Conservation (phyloP, 768 basidiomycete species). For the Lactifluus rugatus region DNA sequence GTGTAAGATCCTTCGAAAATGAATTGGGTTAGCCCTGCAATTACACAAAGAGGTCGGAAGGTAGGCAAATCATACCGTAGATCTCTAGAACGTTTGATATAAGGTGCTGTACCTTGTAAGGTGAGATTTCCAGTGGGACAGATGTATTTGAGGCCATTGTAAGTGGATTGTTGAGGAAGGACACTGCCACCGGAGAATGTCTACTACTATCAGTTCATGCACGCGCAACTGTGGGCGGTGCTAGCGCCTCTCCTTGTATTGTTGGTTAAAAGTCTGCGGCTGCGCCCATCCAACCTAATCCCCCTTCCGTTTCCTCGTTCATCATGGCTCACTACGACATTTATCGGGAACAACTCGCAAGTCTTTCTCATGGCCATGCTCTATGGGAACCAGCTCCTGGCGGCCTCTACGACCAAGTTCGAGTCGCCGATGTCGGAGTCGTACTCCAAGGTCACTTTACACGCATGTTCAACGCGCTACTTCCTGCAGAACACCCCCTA, state of each 20-base stretch:
- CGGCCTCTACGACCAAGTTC: conserved; percentile 17
- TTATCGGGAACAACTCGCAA: conserved; percentile 15
- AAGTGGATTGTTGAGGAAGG: too few species aligned
- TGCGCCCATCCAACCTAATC: background rate
- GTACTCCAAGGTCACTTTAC: conserved; percentile 17
- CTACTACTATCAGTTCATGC: too few species aligned
- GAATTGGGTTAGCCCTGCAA: background rate
- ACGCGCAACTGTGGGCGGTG: background rate
- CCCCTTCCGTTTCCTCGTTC: background rate
- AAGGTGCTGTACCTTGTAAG: conserved; percentile 47
- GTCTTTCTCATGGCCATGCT: conserved; percentile 11
- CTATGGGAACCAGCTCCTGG: conserved; percentile 19
- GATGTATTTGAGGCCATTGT: conserved; percentile 33
- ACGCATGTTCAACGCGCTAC: conserved; percentile 18
- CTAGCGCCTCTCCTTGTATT: background rate
- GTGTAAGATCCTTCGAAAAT: too few species aligned
- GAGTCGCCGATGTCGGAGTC: conserved; percentile 20
- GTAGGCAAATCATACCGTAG: conserved; percentile 18
- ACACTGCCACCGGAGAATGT: background rate
- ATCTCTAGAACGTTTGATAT: conserved; percentile 29
- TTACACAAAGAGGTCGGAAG: conserved; percentile 1
- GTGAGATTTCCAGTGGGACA: conserved; percentile 44
- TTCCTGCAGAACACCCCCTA: background rate
- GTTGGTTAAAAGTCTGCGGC: background rate
- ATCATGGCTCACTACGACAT: conserved; percentile 6